Evolutionary conservation across 768 basidiomycete genomes (phyloP).

Genomic region (Amanita phalloides): DNA sequence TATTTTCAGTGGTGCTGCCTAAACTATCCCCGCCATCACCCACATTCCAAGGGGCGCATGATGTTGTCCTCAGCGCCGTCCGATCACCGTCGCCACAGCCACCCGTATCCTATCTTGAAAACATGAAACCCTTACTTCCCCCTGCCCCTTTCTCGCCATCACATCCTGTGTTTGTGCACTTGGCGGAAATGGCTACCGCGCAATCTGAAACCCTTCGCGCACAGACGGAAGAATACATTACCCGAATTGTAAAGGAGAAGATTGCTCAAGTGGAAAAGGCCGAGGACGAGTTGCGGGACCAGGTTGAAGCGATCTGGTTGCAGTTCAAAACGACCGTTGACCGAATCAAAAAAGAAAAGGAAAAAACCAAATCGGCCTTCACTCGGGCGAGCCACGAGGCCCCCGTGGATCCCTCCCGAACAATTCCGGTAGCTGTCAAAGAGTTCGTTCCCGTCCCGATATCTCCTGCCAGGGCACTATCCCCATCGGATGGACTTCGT

Average conservation of each 20-base stretch:
- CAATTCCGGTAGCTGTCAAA: constrained; percentile 30
- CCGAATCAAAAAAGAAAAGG: constrained; percentile 28
- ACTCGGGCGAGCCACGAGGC: background rate
- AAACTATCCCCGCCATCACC: constrained; percentile 13
- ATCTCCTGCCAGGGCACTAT: constrained; percentile 25
- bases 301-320: constrained; percentile 57
- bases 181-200: constrained; percentile 45
- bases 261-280: constrained; percentile 42
- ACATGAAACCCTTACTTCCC: constrained; percentile 52
- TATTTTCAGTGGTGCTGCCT: constrained; percentile 38
- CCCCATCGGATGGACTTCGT: constrained; percentile 26
- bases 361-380: constrained; percentile 5
- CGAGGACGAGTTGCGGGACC: constrained; percentile 41
- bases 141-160: constrained; percentile 72
- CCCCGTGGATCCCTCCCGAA: constrained; percentile 13
- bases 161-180: constrained; percentile 58
- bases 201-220: constrained; percentile 45
- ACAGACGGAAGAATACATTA: constrained; percentile 48
- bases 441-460: constrained; percentile 45
- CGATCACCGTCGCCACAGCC: constrained; percentile 18
- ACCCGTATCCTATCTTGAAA: constrained; percentile 32
- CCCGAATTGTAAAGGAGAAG: constrained; percentile 40
- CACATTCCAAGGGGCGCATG: constrained; percentile 14
- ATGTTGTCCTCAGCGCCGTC: constrained; percentile 13
- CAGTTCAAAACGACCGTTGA: constrained; percentile 39